Conservation (phyloP, 2,329 filamentous ascomycete genomes). For the Fusarium sp. region DNA sequence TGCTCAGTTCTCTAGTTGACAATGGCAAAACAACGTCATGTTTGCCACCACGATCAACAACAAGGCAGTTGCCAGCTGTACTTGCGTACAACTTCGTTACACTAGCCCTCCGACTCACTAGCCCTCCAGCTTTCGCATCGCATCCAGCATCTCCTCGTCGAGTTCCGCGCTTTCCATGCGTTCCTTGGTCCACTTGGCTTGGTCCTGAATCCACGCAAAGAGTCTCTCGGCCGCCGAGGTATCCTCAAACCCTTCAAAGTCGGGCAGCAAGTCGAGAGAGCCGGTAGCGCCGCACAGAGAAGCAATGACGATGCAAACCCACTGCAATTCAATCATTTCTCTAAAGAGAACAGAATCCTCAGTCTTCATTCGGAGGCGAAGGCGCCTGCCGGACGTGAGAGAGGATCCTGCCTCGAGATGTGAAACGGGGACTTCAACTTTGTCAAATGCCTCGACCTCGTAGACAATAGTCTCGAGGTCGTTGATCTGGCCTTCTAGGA, state of each 20-base stretch:
- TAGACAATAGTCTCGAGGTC: neutral
- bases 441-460: neutral
- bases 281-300: neutral
- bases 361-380: neutral
- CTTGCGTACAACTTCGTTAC: too few species aligned
- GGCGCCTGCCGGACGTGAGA: neutral
- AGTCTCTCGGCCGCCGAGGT: neutral
- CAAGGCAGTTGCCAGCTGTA: too few species aligned
- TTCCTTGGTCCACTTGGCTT: too few species aligned
- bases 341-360: neutral
- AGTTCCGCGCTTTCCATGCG: too few species aligned
- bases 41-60: too few species aligned
- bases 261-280: neutral
- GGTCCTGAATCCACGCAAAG: neutral
- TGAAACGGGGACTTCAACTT: neutral
- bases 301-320: neutral
- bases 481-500: neutral
- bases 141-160: too few species aligned
- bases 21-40: too few species aligned
- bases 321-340: slow-evolving; percentile 3
- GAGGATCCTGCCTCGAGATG: neutral
- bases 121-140: too few species aligned
- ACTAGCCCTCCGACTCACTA: too few species aligned
- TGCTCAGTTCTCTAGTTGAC: too few species aligned
- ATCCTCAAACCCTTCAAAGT: neutral